Base-by-base conservation (phyloP, 1,284 basidiomycete genomes). In the Naganishia albida region DNA sequence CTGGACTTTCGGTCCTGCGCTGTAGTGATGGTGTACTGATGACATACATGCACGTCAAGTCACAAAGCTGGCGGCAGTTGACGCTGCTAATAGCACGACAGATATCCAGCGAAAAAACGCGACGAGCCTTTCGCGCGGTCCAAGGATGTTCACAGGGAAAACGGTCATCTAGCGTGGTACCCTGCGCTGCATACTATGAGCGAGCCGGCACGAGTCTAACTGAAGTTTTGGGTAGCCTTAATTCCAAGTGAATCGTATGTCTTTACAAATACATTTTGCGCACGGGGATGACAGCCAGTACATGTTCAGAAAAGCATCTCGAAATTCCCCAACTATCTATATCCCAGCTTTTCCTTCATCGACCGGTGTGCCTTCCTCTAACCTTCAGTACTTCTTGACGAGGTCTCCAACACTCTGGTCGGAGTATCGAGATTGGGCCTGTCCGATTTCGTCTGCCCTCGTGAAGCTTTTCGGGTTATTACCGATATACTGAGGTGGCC, bases 1-100 rank as follows among this genome's bases (percentile, higher is more conserved):
- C 6, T 70, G 67, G 66, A 48, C 50, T 1, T 70, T 70, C 54
- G 65, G 59, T 30, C 18, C 46, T 3, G 57, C 46, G 23, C 28
- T 3, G 26, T 51, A 51, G 49, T 15, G 26, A 12, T 34, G 16
- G 8, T 28, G n/a, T 16, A 51, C 12, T 25, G 25, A 23, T 48
- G 18, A 48, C 12, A 48, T 48, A 48, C 46, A 48, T 48, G 42
- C n/a, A 20, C n/a, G 15, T 48, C 42, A 15, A 16, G 7, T 20
- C n/a, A 48, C 20, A 48, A 3, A 48, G 1, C 23, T 20, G 34
- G 34, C 4, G 34, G 34, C 6, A 34, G n/a, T n/a, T n/a, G n/a
- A n/a, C n/a, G n/a, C n/a, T n/a, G n/a, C n/a, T n/a, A n/a, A n/a
- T n/a, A n/a, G n/a, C n/a, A n/a, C n/a, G n/a, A n/a, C n/a, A n/a